A percentile compares a stretch with the other conserved stretches of the same genome.
These are phyloP conservation scores for Hyphopichia buzzinii DNA, from an alignment of 1,139 yeast genomes.

Conservation along the genomic window DNA sequence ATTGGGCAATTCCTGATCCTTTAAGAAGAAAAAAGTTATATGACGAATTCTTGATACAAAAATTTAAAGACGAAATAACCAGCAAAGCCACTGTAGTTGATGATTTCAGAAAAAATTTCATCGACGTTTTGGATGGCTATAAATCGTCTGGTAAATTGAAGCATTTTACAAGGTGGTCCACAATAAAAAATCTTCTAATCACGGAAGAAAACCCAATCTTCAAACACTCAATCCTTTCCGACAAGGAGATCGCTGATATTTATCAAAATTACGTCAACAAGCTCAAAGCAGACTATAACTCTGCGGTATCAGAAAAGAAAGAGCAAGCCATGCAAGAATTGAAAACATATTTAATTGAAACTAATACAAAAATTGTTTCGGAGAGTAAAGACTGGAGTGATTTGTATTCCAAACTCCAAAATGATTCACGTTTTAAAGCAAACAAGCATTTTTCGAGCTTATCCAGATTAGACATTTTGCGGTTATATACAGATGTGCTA, in stretches of 20 bases:
- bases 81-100: slow-evolving; percentile 53
- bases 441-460: slow-evolving; percentile 56
- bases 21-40: slow-evolving; percentile 58
- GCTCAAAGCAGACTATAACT: slow-evolving; percentile 40
- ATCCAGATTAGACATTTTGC: slow-evolving; percentile 58
- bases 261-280: slow-evolving; percentile 49
- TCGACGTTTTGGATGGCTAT: slow-evolving; percentile 42
- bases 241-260: slow-evolving; percentile 50
- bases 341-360: slow-evolving; percentile 42
- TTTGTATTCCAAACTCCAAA: slow-evolving; percentile 35
- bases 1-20: slow-evolving; percentile 69
- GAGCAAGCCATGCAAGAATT: slow-evolving; percentile 53
- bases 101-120: slow-evolving; percentile 55
- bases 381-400: slow-evolving; percentile 44
- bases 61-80: slow-evolving; percentile 53
- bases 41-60: slow-evolving; percentile 59
- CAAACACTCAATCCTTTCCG: slow-evolving; percentile 60
- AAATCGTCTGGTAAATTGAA: slow-evolving; percentile 37
- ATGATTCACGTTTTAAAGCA: slow-evolving; percentile 54
- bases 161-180: slow-evolving; percentile 66
- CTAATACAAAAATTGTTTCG: slow-evolving; percentile 30
- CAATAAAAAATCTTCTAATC: slow-evolving; percentile 46
- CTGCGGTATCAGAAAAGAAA: slow-evolving; percentile 26
- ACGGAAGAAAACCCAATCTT: slow-evolving; percentile 65
- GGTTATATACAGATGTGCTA: slow-evolving; percentile 50